Base-by-base conservation (phyloP, 257 asterid genomes). In the Lycium ferocissimum region DNA sequence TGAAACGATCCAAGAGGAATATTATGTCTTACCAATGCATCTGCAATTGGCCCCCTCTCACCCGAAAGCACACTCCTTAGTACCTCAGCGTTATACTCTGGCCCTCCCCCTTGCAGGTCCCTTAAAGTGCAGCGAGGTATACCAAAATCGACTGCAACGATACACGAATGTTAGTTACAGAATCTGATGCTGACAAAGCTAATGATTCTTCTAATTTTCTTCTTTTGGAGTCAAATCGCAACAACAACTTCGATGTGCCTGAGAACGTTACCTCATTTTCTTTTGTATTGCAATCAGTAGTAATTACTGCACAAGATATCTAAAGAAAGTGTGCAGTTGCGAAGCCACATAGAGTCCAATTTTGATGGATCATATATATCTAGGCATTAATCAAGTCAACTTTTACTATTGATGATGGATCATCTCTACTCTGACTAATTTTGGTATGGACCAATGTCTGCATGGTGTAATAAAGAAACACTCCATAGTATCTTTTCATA, bases 61-160 rank as follows among this genome's bases (percentile, higher is more conserved):
- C 97, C 97, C 13, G 94, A 84, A 51, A 93, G 86, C 7, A 92
- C 94, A 9, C 90, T 88, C 81, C 88, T 83, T 63, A 93, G 88
- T 40, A 86, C 85, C 10, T 85, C 89, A 2, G 97, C 94, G 6
- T 93, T 93, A 88, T 91, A 91, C 56, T 90, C 91, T 7, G 95
- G 94, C 38, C 85, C 94, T 86, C 94, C 96, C 12, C 97, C 97
- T 58, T 87, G 89, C 85, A 93, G 70, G 67, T 90, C 90, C n/a
- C 89, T 93, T 83, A 93, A 51, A 33, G 93, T 91, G 93, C 97
- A 92, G 40, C 96, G 96, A 57, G 94, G 95, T 81, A 93, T 92
- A 54, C 96, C 96, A 40, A 92, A 92, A 58, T 92, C 94, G 87
- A 93, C 97, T 93, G 35, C 86, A 59, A 83, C 26, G 53, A 18